A percentile compares a stretch with the other conserved stretches of the same genome.
These are phyloP conservation scores for Russula sp. DNA, from an alignment of 768 basidiomycete genomes.

Conservation along the genomic window DNA sequence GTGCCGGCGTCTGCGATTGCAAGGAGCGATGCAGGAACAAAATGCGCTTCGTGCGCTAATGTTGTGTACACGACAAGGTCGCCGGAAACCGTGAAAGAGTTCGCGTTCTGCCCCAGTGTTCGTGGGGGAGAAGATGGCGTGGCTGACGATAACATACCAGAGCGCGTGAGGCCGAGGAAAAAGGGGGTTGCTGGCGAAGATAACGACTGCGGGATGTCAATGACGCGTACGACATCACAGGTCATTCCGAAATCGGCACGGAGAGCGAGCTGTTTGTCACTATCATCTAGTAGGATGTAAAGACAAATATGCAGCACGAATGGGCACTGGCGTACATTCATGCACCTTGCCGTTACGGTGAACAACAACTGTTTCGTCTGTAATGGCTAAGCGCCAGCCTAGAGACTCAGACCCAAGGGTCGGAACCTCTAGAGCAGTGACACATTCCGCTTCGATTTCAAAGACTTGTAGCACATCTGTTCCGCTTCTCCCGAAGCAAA, in stretches of 20 bases:
- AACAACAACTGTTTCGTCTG: background rate
- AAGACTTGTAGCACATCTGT: slow-evolving; percentile 14
- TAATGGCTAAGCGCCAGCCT: slow-evolving; percentile 31
- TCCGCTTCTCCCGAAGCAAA: slow-evolving; percentile 10
- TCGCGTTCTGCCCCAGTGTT: slow-evolving; percentile 48
- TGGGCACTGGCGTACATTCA: slow-evolving; percentile 11
- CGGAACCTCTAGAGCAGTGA: background rate
- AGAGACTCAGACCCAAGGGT: slow-evolving; percentile 13
- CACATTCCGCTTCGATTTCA: background rate
- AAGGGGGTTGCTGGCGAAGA: background rate
- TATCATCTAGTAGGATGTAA: slow-evolving; percentile 8
- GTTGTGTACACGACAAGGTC: slow-evolving; percentile 84
- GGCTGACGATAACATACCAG: slow-evolving; percentile 10
- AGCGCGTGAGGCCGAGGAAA: slow-evolving; percentile 17
- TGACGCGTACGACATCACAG: slow-evolving; percentile 10
- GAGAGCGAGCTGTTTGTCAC: background rate
- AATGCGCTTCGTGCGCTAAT: slow-evolving; percentile 71
- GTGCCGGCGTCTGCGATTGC: slow-evolving; percentile 12
- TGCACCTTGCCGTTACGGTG: slow-evolving; percentile 20
- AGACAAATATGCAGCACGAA: background rate
- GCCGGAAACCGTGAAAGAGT: slow-evolving; percentile 68
- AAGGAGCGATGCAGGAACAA: slow-evolving; percentile 49
- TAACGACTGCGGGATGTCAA: background rate
- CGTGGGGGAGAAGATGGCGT: slow-evolving; percentile 5
- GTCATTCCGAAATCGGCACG: slow-evolving; percentile 13